These are phyloP conservation scores for Vaccinium vitisidaea DNA, from an alignment of 148 eudicot species.

Conservation along the genomic window DNA sequence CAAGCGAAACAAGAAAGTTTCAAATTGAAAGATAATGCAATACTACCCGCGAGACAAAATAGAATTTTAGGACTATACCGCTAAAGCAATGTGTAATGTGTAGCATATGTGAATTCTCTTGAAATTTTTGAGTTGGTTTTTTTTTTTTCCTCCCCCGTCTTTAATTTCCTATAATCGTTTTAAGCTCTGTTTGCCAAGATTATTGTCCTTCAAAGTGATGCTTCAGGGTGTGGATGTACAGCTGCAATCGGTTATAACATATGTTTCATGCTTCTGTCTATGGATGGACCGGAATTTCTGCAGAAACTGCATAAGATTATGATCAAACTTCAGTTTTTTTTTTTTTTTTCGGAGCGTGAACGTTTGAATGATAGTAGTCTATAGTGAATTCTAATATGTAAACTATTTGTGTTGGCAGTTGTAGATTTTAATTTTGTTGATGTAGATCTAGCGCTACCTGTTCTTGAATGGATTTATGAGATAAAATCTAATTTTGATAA, in stretches of 20 bases:
- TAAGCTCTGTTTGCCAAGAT: neutral
- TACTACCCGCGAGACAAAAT: neutral
- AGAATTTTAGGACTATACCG: neutral
- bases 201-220: neutral
- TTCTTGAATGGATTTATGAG: no score
- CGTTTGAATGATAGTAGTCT: no score
- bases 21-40: neutral
- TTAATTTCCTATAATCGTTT: neutral
- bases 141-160: neutral
- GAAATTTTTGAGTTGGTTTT: neutral
- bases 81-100: neutral
- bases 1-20: neutral
- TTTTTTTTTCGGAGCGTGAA: no score
- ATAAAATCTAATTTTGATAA: no score
- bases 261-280: neutral
- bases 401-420: no score
- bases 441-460: no score
- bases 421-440: no score
- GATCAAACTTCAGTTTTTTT: no score
- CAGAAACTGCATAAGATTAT: no score
- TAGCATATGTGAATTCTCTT: conserved; percentile 2
- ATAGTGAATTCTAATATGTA: no score
- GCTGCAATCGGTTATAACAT: neutral
- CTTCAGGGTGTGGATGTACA: neutral
- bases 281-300: no score